A percentile compares a stretch with the other conserved stretches of the same genome.
phyloP scores from a whole-genome alignment of 2,329 filamentous ascomycete genomes.

The Pseudopithomyces chartarum region DNA sequence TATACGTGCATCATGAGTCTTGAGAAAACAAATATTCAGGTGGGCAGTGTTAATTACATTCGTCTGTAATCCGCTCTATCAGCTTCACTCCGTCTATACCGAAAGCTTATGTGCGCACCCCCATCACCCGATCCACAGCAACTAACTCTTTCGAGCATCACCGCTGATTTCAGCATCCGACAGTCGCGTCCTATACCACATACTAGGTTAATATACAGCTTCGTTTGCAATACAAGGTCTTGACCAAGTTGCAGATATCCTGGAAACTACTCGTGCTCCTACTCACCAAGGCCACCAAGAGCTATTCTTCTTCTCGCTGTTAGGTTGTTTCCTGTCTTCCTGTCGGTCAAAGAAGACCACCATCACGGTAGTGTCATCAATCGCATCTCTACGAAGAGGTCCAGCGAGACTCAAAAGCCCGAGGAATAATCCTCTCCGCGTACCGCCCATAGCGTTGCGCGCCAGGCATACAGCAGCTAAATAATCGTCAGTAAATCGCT shows the following conservation, averaged over 20 bases:
- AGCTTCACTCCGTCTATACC: neutral
- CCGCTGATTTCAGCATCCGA: slow-evolving; percentile 1
- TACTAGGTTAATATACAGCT: neutral
- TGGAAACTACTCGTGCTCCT: neutral
- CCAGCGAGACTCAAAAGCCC: slow-evolving; percentile 42
- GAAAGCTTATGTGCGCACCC: neutral
- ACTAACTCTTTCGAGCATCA: neutral
- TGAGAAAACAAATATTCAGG: too few species aligned
- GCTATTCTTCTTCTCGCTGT: slow-evolving; percentile 12
- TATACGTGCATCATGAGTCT: too few species aligned
- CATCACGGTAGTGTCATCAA: slow-evolving; percentile 59
- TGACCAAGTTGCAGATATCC: neutral
- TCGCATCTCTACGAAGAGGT: slow-evolving; percentile 45
- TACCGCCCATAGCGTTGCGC: slow-evolving; percentile 59
- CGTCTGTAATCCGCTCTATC: too few species aligned
- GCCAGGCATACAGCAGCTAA: slow-evolving; percentile 56
- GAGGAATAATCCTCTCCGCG: slow-evolving; percentile 45
- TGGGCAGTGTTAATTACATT: too few species aligned
- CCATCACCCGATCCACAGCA: neutral
- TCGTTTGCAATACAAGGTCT: neutral
- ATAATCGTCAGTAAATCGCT: neutral
- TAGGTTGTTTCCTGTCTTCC: neutral
- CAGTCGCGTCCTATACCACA: neutral
- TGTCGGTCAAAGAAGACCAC: slow-evolving; percentile 58
- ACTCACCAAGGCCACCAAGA: slow-evolving; percentile 22